Base-by-base conservation (phyloP, 495 filamentous ascomycete genomes). In the Cetradonia linearis region DNA sequence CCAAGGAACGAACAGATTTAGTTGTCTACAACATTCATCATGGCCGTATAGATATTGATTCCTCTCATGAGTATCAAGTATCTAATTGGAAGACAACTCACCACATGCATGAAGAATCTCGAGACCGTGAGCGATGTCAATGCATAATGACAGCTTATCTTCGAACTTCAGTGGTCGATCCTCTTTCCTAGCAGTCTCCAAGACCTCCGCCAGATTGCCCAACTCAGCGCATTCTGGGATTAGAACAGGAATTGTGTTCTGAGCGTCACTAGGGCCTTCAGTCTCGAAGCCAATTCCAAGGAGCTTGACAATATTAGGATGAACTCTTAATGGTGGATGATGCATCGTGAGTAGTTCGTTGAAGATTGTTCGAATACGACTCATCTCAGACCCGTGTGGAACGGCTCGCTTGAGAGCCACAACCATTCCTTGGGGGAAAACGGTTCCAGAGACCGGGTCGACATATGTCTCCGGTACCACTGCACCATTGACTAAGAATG, bases 61-160 rank as follows among this genome's bases (percentile, higher is more conserved):
- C 6, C 6, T 25, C 14, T 33, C 16, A 18, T 5, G 11, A 18
- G 28, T n/a, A 53, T 14, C 0, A 10, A 53, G 28, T 14, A 10
- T 54, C 8, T n/a, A 28, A 20, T 31, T 25, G 13, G 30, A 55
- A 55, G 2, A 11, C 18, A 40, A 55, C 64, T 63, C 14, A 67
- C 66, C 67, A 48, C 68, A 70, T 28, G 68, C 67, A 62, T 70
- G 68, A 16, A 70, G 62, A n/a, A 67, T 63, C 48, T 70, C 67
- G 25, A 69, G 38, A 30, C 68, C 68, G 44, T 69, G 67, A 30
- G 67, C 67, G 52, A 70, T 59, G 42, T 70, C 68, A 23, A 66
- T 27, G 42, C 67, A 70, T 30, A 70, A 34, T 25, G 64, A 58
- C 16, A 67, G 14, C 44, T 69, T 67, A 14, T 69, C 62, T 6